Percentiles rank a stretch among this genome's conserved stretches.
phyloP scores from a whole-genome alignment of 176 grass and related monocot species.

The Dendrocalamus sinicus region DNA sequence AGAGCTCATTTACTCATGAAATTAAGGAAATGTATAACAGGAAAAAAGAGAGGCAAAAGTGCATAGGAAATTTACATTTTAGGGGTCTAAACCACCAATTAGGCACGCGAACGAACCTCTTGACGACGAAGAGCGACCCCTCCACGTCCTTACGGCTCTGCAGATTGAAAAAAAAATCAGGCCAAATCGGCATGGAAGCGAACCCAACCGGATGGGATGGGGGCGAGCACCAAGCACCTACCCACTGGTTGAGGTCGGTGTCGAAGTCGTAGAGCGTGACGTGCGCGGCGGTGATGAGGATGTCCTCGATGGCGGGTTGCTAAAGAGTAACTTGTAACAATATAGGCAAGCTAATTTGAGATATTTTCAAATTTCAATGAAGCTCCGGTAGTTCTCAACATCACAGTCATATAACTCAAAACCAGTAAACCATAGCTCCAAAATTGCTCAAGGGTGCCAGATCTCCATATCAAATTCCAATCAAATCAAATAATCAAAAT shows the following conservation, averaged over 20 bases:
- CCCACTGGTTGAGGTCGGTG: conserved; percentile 65
- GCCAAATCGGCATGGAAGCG: not conserved
- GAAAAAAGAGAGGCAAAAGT: too few relatives aligned
- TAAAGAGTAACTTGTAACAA: not conserved
- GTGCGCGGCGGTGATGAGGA: conserved; percentile 66
- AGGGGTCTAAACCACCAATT: not conserved
- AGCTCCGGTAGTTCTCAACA: not conserved
- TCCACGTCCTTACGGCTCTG: conserved; percentile 78
- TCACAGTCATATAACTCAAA: conserved; percentile 26
- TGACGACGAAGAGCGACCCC: conserved; percentile 75
- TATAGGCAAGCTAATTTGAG: conserved; percentile 3
- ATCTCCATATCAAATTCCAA: not conserved
- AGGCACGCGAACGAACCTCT: conserved; percentile 44
- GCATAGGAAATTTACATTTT: not conserved
- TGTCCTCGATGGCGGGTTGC: conserved; percentile 45
- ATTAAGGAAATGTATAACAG: too few relatives aligned
- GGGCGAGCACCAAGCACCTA: not conserved
- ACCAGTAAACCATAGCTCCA: not conserved
- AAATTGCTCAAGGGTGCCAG: not conserved
- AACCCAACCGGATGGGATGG: not conserved
- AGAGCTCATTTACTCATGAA: too few relatives aligned
- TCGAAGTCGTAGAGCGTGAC: conserved; percentile 76
- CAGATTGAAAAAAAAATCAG: conserved; percentile 5
- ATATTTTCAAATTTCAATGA: not conserved
- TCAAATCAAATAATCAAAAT: not conserved